Evolutionary conservation across 1,139 yeast genomes (phyloP).

Genomic region (Debaryomyces coudertii): DNA sequence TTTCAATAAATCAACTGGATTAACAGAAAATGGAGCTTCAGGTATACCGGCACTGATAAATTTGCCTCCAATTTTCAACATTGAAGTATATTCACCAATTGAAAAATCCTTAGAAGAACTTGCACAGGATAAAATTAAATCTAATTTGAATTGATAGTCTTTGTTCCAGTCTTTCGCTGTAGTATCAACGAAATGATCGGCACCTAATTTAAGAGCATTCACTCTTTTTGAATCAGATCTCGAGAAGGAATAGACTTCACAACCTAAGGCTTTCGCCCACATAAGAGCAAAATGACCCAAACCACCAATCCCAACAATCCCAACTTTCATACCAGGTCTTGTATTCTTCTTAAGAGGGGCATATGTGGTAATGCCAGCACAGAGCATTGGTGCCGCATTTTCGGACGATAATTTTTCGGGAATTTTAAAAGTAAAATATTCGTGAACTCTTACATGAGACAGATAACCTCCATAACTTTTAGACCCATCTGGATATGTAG

Average conservation of each 20-base stretch:
- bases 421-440: constrained; percentile 50
- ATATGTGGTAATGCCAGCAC: constrained; percentile 57
- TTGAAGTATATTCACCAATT: constrained; percentile 24
- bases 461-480: constrained; percentile 60
- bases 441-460: constrained; percentile 50
- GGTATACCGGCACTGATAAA: constrained; percentile 34
- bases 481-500: constrained; percentile 44
- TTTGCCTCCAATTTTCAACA: constrained; percentile 27
- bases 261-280: constrained; percentile 60
- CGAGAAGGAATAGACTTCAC: constrained; percentile 58
- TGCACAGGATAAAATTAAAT: constrained; percentile 55
- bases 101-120: constrained; percentile 37
- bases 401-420: constrained; percentile 47
- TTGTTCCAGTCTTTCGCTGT: constrained; percentile 41
- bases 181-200: constrained; percentile 55
- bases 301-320: constrained; percentile 62
- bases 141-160: constrained; percentile 35
- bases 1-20: constrained; percentile 47
- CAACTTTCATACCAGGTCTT: constrained; percentile 49
- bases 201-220: constrained; percentile 57
- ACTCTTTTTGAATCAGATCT: constrained; percentile 51
- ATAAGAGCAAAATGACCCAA: constrained; percentile 63
- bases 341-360: constrained; percentile 51
- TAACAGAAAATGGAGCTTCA: constrained; percentile 37
- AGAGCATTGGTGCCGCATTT: constrained; percentile 53